A percentile compares a stretch with the other conserved stretches of the same genome.
Conservation (phyloP, 169 alveolate genomes). For the Perkinsus marinus region DNA sequence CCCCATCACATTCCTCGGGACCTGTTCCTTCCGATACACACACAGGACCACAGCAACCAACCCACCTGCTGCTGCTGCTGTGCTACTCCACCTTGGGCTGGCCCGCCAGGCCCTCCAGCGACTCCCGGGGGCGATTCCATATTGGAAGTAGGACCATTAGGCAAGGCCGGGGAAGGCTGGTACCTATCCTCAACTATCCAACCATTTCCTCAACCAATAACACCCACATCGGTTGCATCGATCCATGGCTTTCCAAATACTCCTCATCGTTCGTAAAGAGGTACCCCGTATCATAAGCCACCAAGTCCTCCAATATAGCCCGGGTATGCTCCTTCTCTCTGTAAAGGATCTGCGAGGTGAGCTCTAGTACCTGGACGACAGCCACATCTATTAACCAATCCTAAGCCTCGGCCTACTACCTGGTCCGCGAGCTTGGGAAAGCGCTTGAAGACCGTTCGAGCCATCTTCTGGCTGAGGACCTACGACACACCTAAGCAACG, state of each 20-base stretch:
- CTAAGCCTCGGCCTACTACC: conserved; percentile 36
- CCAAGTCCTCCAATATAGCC: conserved; percentile 60
- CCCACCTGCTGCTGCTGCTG: background rate
- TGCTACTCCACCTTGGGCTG: background rate
- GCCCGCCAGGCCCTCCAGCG: background rate
- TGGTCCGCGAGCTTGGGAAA: conserved; percentile 78
- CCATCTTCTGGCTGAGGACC: conserved; percentile 68
- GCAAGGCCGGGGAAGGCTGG: background rate
- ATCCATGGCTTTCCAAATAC: conserved; percentile 64
- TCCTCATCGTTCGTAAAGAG: conserved; percentile 84
- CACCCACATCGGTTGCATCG: conserved; percentile 6
- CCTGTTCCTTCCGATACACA: background rate
- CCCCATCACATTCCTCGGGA: background rate
- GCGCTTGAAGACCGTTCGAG: conserved; percentile 73
- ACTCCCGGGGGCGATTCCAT: conserved; percentile 21
- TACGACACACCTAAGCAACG: conserved; percentile 63
- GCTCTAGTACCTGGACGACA: background rate
- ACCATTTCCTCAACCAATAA: background rate
- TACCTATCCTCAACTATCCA: background rate
- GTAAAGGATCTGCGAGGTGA: conserved; percentile 44
- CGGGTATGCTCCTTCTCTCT: conserved; percentile 73
- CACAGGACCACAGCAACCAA: no score
- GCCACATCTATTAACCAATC: conserved; percentile 36
- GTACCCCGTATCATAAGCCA: conserved; percentile 78
- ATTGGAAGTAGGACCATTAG: conserved; percentile 22